Evolutionary conservation across 1,284 basidiomycete genomes (phyloP).

Genomic region (Cystobasidium sp.): DNA sequence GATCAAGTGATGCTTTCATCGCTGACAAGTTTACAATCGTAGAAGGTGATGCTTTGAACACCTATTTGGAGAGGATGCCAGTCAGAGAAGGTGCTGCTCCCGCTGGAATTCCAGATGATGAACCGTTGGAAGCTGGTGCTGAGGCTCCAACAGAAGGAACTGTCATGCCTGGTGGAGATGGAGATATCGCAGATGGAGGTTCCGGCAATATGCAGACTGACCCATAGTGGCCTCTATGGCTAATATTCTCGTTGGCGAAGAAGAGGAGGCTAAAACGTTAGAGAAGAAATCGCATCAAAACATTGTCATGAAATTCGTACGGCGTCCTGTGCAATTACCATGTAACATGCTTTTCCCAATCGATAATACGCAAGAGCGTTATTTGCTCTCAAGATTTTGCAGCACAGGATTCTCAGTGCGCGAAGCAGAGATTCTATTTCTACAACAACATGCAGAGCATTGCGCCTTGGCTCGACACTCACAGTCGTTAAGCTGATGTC

Average conservation of each 20-base stretch:
- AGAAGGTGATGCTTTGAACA: slow-evolving; percentile 63
- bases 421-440: too few relatives aligned
- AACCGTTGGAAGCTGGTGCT: slow-evolving; percentile 32
- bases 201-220: slow-evolving; percentile 39
- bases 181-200: slow-evolving; percentile 25
- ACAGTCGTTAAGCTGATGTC: too few relatives aligned
- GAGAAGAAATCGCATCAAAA: too few relatives aligned
- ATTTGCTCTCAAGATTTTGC: too few relatives aligned
- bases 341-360: too few relatives aligned
- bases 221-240: background rate
- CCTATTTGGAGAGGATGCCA: slow-evolving; percentile 50
- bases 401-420: too few relatives aligned
- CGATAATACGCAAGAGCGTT: too few relatives aligned
- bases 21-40: slow-evolving; percentile 69
- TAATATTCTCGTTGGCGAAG: background rate
- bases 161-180: background rate
- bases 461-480: too few relatives aligned
- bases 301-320: too few relatives aligned
- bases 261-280: too few relatives aligned
- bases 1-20: slow-evolving; percentile 55
- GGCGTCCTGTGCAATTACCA: too few relatives aligned
- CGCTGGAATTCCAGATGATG: slow-evolving; percentile 30
- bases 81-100: slow-evolving; percentile 43
- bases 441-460: too few relatives aligned
- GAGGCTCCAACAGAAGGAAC: slow-evolving; percentile 15